phyloP scores from a whole-genome alignment of 2,329 filamentous ascomycete species.

The Aspergillus viridinutans region DNA sequence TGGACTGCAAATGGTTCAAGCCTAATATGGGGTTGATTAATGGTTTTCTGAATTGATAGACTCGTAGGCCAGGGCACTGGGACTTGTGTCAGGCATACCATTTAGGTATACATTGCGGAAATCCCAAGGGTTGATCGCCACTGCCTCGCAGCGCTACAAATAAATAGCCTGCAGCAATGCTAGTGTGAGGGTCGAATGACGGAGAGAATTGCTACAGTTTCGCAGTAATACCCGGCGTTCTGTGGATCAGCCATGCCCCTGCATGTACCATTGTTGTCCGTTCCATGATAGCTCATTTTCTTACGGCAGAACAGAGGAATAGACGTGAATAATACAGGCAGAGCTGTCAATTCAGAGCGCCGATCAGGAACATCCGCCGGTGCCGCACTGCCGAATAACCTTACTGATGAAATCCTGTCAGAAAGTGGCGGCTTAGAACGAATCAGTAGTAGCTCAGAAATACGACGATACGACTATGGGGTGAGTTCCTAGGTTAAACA shows the following conservation, averaged over 20 bases:
- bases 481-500: neutral
- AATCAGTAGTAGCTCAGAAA: neutral
- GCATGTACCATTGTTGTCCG: too few relatives aligned
- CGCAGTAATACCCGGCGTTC: too few relatives aligned
- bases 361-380: slow-evolving; percentile 9
- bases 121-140: too few relatives aligned
- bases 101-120: too few relatives aligned
- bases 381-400: slow-evolving; percentile 1
- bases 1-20: neutral
- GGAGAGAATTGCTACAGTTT: too few relatives aligned
- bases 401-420: neutral
- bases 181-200: too few relatives aligned
- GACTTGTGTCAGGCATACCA: too few relatives aligned
- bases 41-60: neutral
- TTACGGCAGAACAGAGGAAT: neutral
- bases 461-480: neutral
- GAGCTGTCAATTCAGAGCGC: neutral
- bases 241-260: too few relatives aligned
- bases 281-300: neutral
- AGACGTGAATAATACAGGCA: neutral
- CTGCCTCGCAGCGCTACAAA: too few relatives aligned
- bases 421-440: neutral
- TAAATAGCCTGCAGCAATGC: too few relatives aligned
- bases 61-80: too few relatives aligned
- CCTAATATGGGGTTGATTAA: neutral